Evolutionary conservation across 108 stramenopile genomes (phyloP).

Genomic region (Fragilaria crotonensis): DNA sequence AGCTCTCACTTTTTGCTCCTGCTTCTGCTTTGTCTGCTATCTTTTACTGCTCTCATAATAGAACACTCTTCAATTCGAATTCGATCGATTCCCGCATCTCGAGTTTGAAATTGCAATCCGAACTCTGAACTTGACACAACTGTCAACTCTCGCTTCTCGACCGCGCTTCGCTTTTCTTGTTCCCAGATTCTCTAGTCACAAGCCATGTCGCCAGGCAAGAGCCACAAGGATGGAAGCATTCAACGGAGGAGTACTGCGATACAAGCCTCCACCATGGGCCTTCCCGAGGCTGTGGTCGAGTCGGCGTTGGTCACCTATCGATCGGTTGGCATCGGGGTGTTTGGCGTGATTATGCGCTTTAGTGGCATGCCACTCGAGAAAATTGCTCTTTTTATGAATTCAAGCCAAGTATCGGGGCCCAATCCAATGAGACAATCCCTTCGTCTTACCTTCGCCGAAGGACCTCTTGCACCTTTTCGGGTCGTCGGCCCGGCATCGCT

Average conservation of each 20-base stretch:
- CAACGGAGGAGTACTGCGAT: not conserved
- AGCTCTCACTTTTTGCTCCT: no score
- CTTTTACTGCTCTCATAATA: no score
- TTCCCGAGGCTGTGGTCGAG: constrained; percentile 9
- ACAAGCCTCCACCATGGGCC: not conserved
- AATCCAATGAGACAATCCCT: constrained; percentile 46
- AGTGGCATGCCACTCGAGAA: constrained; percentile 75
- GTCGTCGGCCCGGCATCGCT: constrained; percentile 59
- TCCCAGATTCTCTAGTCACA: no score
- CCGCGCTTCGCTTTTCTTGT: no score
- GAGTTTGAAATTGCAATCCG: no score
- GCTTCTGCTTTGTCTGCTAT: no score
- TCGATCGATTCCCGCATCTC: no score
- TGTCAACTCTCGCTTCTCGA: no score
- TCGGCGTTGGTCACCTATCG: constrained; percentile 56
- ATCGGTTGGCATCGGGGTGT: constrained; percentile 59
- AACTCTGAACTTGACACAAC: no score
- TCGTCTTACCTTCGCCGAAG: constrained; percentile 45
- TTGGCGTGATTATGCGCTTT: constrained; percentile 58
- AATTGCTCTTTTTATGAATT: constrained; percentile 73
- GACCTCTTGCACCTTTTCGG: constrained; percentile 49
- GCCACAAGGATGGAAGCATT: no score
- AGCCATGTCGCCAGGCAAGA: no score
- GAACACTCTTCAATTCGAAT: no score
- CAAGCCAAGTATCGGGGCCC: constrained; percentile 49